Percentiles rank a stretch among this genome's conserved stretches.
These are phyloP conservation scores for Primulina eburnea DNA, from an alignment of 257 asterid species.

Conservation along the genomic window DNA sequence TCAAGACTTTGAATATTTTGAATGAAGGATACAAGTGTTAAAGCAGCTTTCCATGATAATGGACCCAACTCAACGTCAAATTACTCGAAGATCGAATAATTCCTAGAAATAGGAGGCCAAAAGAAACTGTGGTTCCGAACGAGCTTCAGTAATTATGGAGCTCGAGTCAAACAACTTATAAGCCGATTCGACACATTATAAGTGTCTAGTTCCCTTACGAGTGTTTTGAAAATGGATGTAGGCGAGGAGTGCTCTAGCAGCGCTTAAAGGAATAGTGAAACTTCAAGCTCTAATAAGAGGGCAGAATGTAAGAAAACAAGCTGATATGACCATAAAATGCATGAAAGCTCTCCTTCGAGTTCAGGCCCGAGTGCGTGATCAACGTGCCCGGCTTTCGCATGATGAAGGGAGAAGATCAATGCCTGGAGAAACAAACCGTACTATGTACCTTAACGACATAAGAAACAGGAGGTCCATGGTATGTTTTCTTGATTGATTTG, in stretches of 20 bases:
- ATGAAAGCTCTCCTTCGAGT: conserved; percentile 91
- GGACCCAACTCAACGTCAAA: not conserved
- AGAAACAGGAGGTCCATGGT: conserved; percentile 63
- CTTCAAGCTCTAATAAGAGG: conserved; percentile 93
- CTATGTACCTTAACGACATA: conserved; percentile 53
- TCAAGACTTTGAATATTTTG: not conserved
- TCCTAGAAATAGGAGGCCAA: too few species aligned
- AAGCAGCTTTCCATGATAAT: not conserved
- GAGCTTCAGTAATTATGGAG: not conserved
- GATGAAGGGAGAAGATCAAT: conserved; percentile 72
- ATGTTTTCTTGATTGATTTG: conserved; percentile 8
- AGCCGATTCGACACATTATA: not conserved
- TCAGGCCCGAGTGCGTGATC: conserved; percentile 86
- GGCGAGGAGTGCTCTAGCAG: conserved; percentile 89
- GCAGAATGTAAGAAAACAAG: conserved; percentile 85
- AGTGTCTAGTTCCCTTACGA: not conserved
- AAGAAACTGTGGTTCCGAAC: too few species aligned
- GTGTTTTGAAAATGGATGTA: conserved; percentile 21
- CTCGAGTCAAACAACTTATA: not conserved
- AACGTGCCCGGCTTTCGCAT: conserved; percentile 71
- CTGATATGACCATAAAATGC: conserved; percentile 81
- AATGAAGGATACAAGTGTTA: not conserved
- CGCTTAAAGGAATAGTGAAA: conserved; percentile 84
- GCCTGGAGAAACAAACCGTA: conserved; percentile 64
- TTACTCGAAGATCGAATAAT: too few species aligned